Evolutionary conservation across 2,329 filamentous ascomycete species (phyloP).

Genomic region (Aspergillus bombycis): DNA sequence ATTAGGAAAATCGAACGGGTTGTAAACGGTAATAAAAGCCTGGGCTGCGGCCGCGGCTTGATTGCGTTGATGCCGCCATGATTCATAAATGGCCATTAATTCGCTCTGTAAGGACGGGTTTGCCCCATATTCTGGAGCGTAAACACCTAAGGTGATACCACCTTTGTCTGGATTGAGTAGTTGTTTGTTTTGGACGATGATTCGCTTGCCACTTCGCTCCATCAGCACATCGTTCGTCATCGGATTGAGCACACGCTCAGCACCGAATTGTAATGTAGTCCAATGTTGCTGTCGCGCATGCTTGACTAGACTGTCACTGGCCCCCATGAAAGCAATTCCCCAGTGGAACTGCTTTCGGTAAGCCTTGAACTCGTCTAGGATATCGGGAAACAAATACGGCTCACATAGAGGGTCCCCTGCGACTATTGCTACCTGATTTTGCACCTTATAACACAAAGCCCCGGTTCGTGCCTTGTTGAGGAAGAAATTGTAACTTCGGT

Average conservation of each 20-base stretch:
- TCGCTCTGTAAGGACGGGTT: conserved; percentile 35
- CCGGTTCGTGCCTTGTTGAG: conserved; percentile 39
- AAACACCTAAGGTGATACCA: conserved; percentile 38
- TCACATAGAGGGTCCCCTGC: conserved; percentile 45
- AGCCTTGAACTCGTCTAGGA: conserved; percentile 40
- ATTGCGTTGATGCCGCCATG: conserved; percentile 43
- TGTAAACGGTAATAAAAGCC: conserved; percentile 47
- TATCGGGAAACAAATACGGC: conserved; percentile 21
- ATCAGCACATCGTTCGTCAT: conserved; percentile 43
- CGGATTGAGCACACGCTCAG: conserved; percentile 46
- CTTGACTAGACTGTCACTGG: conserved; percentile 36
- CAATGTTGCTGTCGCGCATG: conserved; percentile 34
- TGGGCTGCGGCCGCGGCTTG: conserved; percentile 29
- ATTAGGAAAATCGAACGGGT: conserved; percentile 41
- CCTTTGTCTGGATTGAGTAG: conserved; percentile 40
- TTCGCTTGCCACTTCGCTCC: conserved; percentile 41
- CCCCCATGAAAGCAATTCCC: conserved; percentile 43
- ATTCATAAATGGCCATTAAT: conserved; percentile 40
- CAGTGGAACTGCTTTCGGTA: conserved; percentile 36
- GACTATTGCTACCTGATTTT: conserved; percentile 42
- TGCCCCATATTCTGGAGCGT: conserved; percentile 35
- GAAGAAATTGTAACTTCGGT: conserved; percentile 46
- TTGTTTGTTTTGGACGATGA: conserved; percentile 41
- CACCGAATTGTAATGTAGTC: conserved; percentile 43
- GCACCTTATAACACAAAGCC: conserved; percentile 44